Percentiles rank a stretch among this genome's conserved stretches.
phyloP scores from a whole-genome alignment of 768 basidiomycete genomes.

The Gautieria morchelliformis region DNA sequence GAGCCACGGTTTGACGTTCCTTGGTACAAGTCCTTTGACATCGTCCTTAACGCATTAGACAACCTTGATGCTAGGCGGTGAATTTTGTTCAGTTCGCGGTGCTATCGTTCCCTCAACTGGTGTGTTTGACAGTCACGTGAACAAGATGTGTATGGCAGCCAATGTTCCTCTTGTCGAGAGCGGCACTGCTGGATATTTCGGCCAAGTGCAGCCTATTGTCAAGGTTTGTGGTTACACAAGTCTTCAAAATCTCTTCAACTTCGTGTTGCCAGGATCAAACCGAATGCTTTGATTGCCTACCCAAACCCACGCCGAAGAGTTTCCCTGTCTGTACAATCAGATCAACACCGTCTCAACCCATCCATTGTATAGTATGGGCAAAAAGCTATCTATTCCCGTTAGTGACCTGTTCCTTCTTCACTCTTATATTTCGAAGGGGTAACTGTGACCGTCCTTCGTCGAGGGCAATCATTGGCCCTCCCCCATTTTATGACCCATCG shows the following conservation, averaged over 20 bases:
- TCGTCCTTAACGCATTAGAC: slow-evolving; percentile 93
- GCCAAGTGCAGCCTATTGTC: slow-evolving; percentile 90
- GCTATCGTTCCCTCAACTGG: background rate
- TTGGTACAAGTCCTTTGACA: slow-evolving; percentile 87
- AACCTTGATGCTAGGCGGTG: slow-evolving; percentile 60
- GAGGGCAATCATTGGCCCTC: background rate
- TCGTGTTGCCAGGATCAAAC: background rate
- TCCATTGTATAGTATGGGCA: slow-evolving; percentile 99
- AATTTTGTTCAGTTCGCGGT: slow-evolving; percentile 12
- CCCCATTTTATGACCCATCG: background rate
- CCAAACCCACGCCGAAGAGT: slow-evolving; percentile 86
- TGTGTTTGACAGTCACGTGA: slow-evolving; percentile 65
- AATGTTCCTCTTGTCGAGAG: slow-evolving; percentile 87
- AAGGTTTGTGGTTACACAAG: slow-evolving; percentile 42
- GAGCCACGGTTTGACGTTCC: slow-evolving; percentile 79
- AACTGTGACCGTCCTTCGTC: background rate
- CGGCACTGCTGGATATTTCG: slow-evolving; percentile 93
- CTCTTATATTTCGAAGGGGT: background rate
- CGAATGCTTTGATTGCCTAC: slow-evolving; percentile 95
- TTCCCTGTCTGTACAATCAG: slow-evolving; percentile 98
- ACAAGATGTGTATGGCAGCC: slow-evolving; percentile 95
- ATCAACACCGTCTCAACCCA: slow-evolving; percentile 92
- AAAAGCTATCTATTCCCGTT: slow-evolving; percentile 93
- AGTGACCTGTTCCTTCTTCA: slow-evolving; percentile 18
- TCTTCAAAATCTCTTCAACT: background rate